Evolutionary conservation across 1,139 yeast species (phyloP).

Genomic region (Saccharomycopsis hybrid): DNA sequence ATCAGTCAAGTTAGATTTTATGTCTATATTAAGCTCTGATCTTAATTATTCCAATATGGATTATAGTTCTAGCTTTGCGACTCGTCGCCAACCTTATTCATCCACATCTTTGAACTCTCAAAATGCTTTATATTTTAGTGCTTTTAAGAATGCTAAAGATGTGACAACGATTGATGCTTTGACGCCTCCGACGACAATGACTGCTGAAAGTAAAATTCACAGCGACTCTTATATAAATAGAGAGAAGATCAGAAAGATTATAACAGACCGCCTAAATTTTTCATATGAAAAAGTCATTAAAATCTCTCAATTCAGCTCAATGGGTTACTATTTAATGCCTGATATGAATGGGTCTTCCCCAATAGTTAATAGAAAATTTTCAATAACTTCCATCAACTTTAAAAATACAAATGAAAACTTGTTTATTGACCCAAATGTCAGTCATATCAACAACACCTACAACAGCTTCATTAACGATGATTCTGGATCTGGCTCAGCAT

Average conservation of each 20-base stretch:
- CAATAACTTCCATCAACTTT: slow-evolving; percentile 36
- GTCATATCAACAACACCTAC: slow-evolving; percentile 19
- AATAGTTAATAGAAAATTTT: slow-evolving; percentile 41
- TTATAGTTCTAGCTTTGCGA: not conserved
- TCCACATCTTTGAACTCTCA: slow-evolving; percentile 7
- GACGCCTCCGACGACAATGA: not conserved
- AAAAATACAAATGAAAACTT: slow-evolving; percentile 19
- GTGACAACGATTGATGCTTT: not conserved
- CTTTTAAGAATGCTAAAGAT: slow-evolving; percentile 3
- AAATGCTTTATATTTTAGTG: slow-evolving; percentile 20
- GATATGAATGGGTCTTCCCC: slow-evolving; percentile 35
- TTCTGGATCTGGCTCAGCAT: not conserved
- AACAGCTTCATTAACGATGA: not conserved
- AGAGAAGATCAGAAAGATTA: slow-evolving; percentile 29
- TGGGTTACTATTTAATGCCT: slow-evolving; percentile 31
- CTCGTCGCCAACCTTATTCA: not conserved
- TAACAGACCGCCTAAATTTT: slow-evolving; percentile 24
- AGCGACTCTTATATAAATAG: slow-evolving; percentile 7
- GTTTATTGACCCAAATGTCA: slow-evolving; percentile 8
- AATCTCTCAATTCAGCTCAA: slow-evolving; percentile 22
- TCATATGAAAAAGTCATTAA: slow-evolving; percentile 24
- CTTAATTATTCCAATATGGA: not conserved
- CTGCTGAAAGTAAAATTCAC: not conserved
- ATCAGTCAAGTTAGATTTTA: not conserved
- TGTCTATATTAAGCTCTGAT: not conserved